Evolutionary conservation across 2,329 filamentous ascomycete genomes (phyloP), one percentile per base, ranked within the genome.

Genomic region (Cladosporium sp.): DNA sequence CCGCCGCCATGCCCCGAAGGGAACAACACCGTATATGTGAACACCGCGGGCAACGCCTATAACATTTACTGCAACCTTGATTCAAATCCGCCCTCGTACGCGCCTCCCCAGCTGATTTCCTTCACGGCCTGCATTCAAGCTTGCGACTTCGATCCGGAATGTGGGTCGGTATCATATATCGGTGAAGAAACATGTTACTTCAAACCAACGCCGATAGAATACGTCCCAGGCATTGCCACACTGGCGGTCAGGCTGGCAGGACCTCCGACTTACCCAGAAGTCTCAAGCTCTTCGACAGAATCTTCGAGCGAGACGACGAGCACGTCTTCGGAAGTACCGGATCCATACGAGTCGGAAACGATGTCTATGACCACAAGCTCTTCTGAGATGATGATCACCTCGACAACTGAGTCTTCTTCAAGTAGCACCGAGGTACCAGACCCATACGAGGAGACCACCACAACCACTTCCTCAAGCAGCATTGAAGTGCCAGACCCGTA

Each of bases 21-120:
- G 19, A 46, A 59, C 43, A 52, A 54, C 13, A 16, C 46, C 7
- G 45, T 51, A 35, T 40, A 56, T 13, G 42, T 41, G 13, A 44
- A 59, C 28, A 14, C 48, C 7, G 54, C 51, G 2, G 58, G 58
- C 16, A 49, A 49, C 10, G 11, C 28, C 6, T 58, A 59, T 19
- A 54, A 43, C 28, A 44, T 59, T 19, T 33, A 35, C 45, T 59
- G 58, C 37, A 28, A 22, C 28, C n/a, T 42, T 8, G 50, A 53
- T 31, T 53, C 50, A 2, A 4, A 22, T 6, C 43, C 50, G 6
- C 9, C 14, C 3, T 46, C 50, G 1, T 46, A 46, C 34, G 43
- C 43, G 16, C 11, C 31, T 8, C 28, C 37, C 2, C 7, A 19
- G 3, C 5, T 3, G 3, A 18, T 50, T 2, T 18, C 33, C 9